These are phyloP conservation scores for Pichia inconspicua DNA, from an alignment of 1,139 yeast genomes.

Conservation along the genomic window DNA sequence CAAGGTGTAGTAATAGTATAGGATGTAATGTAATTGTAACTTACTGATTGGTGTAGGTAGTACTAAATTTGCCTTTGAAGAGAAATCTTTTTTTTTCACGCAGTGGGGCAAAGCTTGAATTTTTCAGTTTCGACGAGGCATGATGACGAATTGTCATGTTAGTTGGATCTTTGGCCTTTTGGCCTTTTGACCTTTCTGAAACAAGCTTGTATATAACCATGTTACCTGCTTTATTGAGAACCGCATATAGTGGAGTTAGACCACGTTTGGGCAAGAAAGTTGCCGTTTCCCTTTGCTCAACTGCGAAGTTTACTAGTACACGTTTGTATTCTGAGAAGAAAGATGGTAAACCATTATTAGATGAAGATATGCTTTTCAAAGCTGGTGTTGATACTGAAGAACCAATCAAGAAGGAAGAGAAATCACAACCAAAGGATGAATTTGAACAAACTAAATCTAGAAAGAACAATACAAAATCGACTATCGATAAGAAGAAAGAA, in stretches of 20 bases:
- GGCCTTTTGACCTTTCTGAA: no score
- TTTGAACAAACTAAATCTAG: slow-evolving; percentile 30
- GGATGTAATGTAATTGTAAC: no score
- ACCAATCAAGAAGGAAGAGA: slow-evolving; percentile 7
- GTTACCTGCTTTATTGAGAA: not conserved
- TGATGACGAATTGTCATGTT: not conserved
- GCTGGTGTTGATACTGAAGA: slow-evolving; percentile 69
- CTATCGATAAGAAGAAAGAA: slow-evolving; percentile 61
- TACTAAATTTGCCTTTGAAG: no score
- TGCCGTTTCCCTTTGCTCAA: no score
- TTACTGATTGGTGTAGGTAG: no score
- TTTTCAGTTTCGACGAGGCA: no score
- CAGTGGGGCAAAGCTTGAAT: no score
- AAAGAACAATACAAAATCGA: slow-evolving; percentile 55
- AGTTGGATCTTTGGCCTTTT: not conserved
- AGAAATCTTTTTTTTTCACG: no score
- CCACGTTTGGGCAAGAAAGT: not conserved
- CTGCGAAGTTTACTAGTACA: not conserved
- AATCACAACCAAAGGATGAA: slow-evolving; percentile 16
- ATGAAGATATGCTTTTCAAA: slow-evolving; percentile 72
- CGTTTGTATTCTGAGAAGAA: not conserved
- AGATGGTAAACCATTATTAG: slow-evolving; percentile 37
- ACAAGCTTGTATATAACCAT: not conserved
- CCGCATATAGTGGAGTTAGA: not conserved
- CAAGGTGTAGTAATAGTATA: no score